Percentiles rank a stretch among this genome's conserved stretches.
Conservation (phyloP, 805 yeast genomes). For the Ogataea salicorniae region DNA sequence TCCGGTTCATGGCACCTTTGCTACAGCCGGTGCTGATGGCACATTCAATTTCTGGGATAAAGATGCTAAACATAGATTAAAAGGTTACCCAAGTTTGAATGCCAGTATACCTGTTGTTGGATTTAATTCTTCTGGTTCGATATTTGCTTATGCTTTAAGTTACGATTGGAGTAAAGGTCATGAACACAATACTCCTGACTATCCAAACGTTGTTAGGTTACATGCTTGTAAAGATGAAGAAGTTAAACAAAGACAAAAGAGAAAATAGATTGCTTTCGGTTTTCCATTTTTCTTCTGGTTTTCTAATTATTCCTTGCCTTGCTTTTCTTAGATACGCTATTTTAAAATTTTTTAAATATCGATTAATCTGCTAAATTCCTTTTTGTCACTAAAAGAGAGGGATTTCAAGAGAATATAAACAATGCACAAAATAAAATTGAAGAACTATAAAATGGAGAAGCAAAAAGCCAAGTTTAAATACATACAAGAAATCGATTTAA, state of each 20-base stretch:
- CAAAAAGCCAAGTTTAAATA: not conserved
- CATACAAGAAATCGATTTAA: not conserved
- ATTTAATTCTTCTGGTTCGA: conserved; percentile 77
- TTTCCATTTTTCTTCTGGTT: not conserved
- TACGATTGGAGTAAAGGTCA: conserved; percentile 97
- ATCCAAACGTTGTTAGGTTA: conserved; percentile 69
- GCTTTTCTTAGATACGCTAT: not conserved
- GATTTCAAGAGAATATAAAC: not conserved
- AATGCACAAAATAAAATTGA: not conserved
- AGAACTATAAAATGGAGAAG: not conserved
- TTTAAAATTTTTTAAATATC: too few species aligned
- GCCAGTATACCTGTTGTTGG: conserved; percentile 70
- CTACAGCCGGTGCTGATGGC: conserved; percentile 95
- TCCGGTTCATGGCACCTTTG: conserved; percentile 85
- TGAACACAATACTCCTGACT: conserved; percentile 67
- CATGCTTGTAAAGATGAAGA: conserved; percentile 87
- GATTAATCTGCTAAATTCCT: too few species aligned
- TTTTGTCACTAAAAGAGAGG: not conserved
- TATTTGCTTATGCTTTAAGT: conserved; percentile 86
- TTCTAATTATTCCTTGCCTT: not conserved
- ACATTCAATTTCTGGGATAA: conserved; percentile 94
- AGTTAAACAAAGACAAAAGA: conserved; percentile 52
- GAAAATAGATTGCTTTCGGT: conserved; percentile 12
- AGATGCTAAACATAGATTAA: conserved; percentile 81
- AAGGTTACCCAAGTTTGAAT: conserved; percentile 65